A percentile compares a stretch with the other conserved stretches of the same genome.
Conservation (phyloP, 306 rosid genomes). For the Crotalaria pallida region DNA sequence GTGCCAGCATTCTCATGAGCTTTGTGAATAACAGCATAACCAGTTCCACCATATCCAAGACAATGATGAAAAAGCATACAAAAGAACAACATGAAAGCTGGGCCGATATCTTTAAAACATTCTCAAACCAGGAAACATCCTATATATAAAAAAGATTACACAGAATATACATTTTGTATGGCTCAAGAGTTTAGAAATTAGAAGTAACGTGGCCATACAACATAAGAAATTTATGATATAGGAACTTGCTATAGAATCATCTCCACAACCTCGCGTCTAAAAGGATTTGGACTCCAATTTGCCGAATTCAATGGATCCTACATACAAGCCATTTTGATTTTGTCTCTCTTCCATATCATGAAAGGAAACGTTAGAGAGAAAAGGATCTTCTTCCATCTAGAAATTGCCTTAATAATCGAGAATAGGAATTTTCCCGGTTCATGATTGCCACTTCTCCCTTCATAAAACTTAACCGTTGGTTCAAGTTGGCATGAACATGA, state of each 20-base stretch:
- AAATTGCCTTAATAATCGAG: constrained; percentile 13
- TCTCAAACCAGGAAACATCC: neutral
- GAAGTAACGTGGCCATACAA: constrained; percentile 23
- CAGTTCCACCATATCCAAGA: neutral
- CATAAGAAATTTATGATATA: constrained; percentile 6
- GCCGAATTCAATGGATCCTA: no score
- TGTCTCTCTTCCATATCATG: no score
- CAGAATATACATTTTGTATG: constrained; percentile 45
- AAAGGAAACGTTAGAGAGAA: no score
- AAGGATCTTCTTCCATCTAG: neutral
- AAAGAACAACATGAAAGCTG: neutral
- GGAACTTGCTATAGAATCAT: constrained; percentile 12
- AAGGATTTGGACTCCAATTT: no score
- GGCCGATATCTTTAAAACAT: neutral
- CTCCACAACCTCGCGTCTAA: constrained; percentile 20
- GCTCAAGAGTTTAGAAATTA: constrained; percentile 29
- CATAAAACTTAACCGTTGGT: constrained; percentile 16
- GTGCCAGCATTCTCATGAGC: neutral
- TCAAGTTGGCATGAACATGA: neutral
- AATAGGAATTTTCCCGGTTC: constrained; percentile 10
- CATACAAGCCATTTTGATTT: no score
- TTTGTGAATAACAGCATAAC: neutral
- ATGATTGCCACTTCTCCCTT: neutral
- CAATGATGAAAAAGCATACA: neutral
- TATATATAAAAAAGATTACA: constrained; percentile 12